Conservation (phyloP, 345 rosid genomes). For the Populus ilicifolia region DNA sequence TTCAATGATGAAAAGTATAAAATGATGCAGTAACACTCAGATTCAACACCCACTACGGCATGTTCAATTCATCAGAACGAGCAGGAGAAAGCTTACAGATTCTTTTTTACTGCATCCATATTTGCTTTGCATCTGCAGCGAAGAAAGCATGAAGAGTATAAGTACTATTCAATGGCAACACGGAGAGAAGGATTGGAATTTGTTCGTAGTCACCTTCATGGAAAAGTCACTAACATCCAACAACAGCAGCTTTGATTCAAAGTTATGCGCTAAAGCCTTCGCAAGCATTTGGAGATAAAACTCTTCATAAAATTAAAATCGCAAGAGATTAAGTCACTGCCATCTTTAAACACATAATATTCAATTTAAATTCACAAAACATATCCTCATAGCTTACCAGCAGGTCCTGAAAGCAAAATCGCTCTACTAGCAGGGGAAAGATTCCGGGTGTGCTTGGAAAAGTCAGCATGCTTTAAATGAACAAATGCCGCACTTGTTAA, state of each 20-base stretch:
- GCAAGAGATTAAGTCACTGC: constrained; percentile 14
- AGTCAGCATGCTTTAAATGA: constrained; percentile 70
- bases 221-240: constrained; percentile 79
- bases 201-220: constrained; percentile 47
- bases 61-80: not conserved
- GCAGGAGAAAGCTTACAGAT: constrained; percentile 46
- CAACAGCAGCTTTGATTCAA: constrained; percentile 73
- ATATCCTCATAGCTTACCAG: constrained; percentile 50
- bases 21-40: not conserved
- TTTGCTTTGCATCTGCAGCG: constrained; percentile 79
- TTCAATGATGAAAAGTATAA: not conserved
- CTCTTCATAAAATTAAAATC: constrained; percentile 39
- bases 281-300: constrained; percentile 93
- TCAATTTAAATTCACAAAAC: not conserved
- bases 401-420: constrained; percentile 86
- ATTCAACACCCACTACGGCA: not conserved
- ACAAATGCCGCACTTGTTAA: constrained; percentile 84
- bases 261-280: constrained; percentile 78
- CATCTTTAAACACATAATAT: not conserved
- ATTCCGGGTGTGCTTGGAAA: constrained; percentile 82
- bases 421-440: constrained; percentile 89
- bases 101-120: constrained; percentile 67
- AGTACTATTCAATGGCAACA: constrained; percentile 8
- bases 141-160: constrained; percentile 16
- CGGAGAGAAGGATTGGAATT: not conserved